Evolutionary conservation across 257 asterid species (phyloP), one percentile per base, ranked within the genome.

Genomic region (Gentiana macrophylla): DNA sequence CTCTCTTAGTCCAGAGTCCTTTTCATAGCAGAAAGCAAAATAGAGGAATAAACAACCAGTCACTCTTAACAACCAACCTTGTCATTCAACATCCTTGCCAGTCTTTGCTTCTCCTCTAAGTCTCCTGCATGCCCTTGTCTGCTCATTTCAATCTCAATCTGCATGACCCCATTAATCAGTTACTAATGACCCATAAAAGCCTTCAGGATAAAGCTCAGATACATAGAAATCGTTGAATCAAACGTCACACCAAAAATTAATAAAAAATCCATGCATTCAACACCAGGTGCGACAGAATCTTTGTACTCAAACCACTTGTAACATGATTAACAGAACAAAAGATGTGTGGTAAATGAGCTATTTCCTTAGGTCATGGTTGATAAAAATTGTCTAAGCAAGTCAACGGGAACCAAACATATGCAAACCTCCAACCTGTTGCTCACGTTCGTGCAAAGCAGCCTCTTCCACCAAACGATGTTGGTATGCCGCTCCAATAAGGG

Each of bases 401-500:
- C 24, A 24, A 24, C 24, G 24, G 8, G 8, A 38, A 38, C 44
- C 4, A 7, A 38, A 38, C 44, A 38, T 38, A 7, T 3, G 4
- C 44, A 38, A 38, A 38, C 44, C 44, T 3, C 61, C 5, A 13
- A 70, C 79, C 76, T 66, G 67, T 32, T 74, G 79, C 12, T 70
- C 70, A 12, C 47, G 71, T 48, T 74, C 79, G 56, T 74, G 73
- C 49, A 58, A 67, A 35, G 58, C 47, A 47, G 54, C 57, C 58
- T 70, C 79, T 61, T 70, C 73, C 5, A 60, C 62, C 52, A 74
- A 60, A 35, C 50, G 73, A 35, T 49, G 63, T 57, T 70, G 67
- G 67, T 57, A 74, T 12, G 71, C 73, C 55, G 76, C 68, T 37
- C 66, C 70, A 58, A 70, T 66, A 45, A 70, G 51, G 54, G 71